Percentiles rank a stretch among this genome's conserved stretches.
These are phyloP conservation scores for Spiromastix sp. DNA, from an alignment of 2,329 filamentous ascomycete species.

Conservation along the genomic window DNA sequence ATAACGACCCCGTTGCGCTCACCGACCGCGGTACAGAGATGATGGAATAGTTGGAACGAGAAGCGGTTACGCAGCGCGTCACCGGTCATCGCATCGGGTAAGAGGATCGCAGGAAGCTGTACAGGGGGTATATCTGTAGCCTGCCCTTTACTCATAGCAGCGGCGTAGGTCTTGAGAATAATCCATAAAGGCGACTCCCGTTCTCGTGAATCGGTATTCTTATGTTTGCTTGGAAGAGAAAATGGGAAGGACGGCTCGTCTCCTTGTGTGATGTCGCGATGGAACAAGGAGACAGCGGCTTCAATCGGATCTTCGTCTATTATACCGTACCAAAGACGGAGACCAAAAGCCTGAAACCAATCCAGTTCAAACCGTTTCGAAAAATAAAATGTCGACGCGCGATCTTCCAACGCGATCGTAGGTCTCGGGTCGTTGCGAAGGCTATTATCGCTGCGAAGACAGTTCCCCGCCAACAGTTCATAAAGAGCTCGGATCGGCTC, in stretches of 20 bases:
- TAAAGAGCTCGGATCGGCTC: constrained; percentile 79
- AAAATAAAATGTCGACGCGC: constrained; percentile 68
- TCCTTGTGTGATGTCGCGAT: constrained; percentile 60
- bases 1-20: constrained; percentile 42
- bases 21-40: constrained; percentile 40
- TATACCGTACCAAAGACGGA: constrained; percentile 82
- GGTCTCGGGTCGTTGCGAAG: constrained; percentile 66
- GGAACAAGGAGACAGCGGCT: constrained; percentile 62
- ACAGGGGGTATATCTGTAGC: constrained; percentile 20
- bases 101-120: constrained; percentile 59
- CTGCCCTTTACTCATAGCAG: constrained; percentile 19
- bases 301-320: constrained; percentile 58
- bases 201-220: constrained; percentile 44
- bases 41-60: constrained; percentile 74
- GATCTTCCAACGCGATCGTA: constrained; percentile 67
- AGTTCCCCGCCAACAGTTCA: constrained; percentile 78
- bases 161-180: constrained; percentile 68
- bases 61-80: constrained; percentile 66
- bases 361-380: constrained; percentile 75
- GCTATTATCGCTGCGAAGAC: constrained; percentile 78
- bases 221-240: constrained; percentile 58
- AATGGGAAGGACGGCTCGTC: constrained; percentile 58
- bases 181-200: constrained; percentile 75
- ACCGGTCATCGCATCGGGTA: constrained; percentile 65
- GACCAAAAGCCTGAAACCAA: constrained; percentile 87